Evolutionary conservation across 306 rosid genomes (phyloP).

Genomic region (Canavalia gladiata): DNA sequence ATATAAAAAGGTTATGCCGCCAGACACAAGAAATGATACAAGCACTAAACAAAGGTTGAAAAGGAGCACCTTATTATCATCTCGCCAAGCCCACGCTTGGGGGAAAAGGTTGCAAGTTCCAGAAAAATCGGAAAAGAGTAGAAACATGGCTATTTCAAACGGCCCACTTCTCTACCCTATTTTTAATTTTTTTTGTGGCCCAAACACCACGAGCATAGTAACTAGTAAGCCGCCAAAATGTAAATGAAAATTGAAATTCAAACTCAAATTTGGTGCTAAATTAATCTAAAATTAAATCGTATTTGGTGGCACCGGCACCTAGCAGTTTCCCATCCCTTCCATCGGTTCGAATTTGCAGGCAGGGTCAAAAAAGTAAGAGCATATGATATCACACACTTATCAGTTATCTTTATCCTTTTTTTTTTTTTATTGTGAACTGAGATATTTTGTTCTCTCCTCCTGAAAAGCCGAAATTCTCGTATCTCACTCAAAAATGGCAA

Average conservation of each 20-base stretch:
- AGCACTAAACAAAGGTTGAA: too few species aligned
- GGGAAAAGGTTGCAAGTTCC: background rate
- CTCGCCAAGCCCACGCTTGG: background rate
- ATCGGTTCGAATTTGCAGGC: background rate
- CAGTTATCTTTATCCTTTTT: background rate
- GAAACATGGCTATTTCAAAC: background rate
- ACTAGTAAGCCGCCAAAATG: slow-evolving; percentile 40
- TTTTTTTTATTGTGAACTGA: background rate
- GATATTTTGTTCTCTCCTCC: background rate
- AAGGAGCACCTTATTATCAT: background rate
- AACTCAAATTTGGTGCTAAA: background rate
- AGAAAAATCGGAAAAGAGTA: background rate
- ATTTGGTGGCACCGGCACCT: background rate
- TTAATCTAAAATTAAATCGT: background rate
- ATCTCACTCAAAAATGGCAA: slow-evolving; percentile 37
- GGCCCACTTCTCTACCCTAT: background rate
- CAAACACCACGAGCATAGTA: background rate
- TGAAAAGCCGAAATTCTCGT: background rate
- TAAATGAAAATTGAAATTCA: slow-evolving; percentile 48
- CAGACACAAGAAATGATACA: too few species aligned
- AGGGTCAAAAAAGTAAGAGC: background rate
- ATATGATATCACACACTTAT: background rate
- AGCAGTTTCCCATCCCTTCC: background rate
- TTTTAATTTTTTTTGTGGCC: background rate
- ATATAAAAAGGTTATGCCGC: too few species aligned